phyloP scores from a whole-genome alignment of 2,329 filamentous ascomycete species.

The Fragosphaeria purpurea region DNA sequence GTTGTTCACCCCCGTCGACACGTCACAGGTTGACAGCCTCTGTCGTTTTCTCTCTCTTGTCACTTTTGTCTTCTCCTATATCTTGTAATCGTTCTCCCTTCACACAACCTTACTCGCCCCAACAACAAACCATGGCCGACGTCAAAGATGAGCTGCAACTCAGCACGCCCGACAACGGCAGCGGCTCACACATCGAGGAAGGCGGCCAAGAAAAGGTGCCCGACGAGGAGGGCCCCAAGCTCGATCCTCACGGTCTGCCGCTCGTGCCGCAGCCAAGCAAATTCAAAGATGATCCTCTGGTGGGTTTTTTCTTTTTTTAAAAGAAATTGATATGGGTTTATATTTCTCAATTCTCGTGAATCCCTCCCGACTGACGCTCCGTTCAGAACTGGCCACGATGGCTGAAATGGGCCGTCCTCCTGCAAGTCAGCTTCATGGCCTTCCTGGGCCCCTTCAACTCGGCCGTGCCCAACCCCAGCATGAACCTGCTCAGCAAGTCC shows the following conservation, averaged over 20 bases:
- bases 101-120: too few species aligned
- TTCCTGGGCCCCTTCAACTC: constrained; percentile 13
- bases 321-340: too few species aligned
- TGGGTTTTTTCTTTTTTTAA: neutral
- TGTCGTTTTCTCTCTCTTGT: too few species aligned
- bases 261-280: constrained; percentile 11
- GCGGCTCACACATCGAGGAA: constrained; percentile 6
- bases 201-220: neutral
- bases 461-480: constrained; percentile 10
- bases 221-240: neutral
- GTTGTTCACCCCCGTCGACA: too few species aligned
- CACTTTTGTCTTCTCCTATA: too few species aligned
- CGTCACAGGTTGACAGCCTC: too few species aligned
- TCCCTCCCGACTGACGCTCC: neutral
- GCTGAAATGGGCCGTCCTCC: constrained; percentile 12
- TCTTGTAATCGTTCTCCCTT: too few species aligned
- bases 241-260: constrained; percentile 11
- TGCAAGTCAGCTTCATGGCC: constrained; percentile 12
- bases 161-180: constrained; percentile 4
- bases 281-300: constrained; percentile 10
- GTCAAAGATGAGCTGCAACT: neutral
- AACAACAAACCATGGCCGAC: too few species aligned
- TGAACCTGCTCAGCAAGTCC: constrained; percentile 4
- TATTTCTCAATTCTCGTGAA: too few species aligned
- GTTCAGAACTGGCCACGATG: constrained; percentile 12